Conservation (phyloP, 352 stramenopile genomes). For the Pythium utonaiense region DNA sequence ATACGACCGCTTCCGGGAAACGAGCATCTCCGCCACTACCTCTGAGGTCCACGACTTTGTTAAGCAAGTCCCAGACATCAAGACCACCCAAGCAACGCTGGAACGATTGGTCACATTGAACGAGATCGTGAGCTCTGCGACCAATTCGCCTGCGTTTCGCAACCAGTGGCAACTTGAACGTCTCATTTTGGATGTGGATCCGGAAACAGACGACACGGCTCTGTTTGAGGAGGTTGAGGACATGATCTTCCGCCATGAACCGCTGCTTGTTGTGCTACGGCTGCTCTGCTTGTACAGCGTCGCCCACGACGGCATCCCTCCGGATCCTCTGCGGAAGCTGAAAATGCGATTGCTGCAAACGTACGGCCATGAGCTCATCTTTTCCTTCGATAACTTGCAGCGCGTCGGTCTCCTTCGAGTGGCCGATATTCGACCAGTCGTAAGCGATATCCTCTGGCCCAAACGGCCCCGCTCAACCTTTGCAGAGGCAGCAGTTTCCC, state of each 20-base stretch:
- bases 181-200: slow-evolving; percentile 53
- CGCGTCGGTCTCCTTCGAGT: slow-evolving; percentile 47
- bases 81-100: slow-evolving; percentile 45
- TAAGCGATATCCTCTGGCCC: not conserved
- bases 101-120: slow-evolving; percentile 62
- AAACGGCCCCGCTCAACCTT: not conserved
- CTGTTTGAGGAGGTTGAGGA: slow-evolving; percentile 40
- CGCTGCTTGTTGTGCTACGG: slow-evolving; percentile 48
- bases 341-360: slow-evolving; percentile 60
- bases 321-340: slow-evolving; percentile 33
- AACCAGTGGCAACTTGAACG: slow-evolving; percentile 68
- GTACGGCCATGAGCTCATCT: slow-evolving; percentile 72
- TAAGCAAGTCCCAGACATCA: slow-evolving; percentile 59
- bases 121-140: slow-evolving; percentile 47
- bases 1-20: slow-evolving; percentile 53
- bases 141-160: slow-evolving; percentile 42
- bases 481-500: slow-evolving; percentile 5
- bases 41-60: slow-evolving; percentile 73
- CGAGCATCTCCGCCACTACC: slow-evolving; percentile 37
- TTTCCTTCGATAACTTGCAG: slow-evolving; percentile 65
- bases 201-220: slow-evolving; percentile 29
- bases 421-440: not conserved
- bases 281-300: slow-evolving; percentile 65
- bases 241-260: slow-evolving; percentile 53
- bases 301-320: slow-evolving; percentile 40